These are phyloP conservation scores for Metschnikowia gelsemii DNA, from an alignment of 805 yeast genomes.

Conservation along the genomic window DNA sequence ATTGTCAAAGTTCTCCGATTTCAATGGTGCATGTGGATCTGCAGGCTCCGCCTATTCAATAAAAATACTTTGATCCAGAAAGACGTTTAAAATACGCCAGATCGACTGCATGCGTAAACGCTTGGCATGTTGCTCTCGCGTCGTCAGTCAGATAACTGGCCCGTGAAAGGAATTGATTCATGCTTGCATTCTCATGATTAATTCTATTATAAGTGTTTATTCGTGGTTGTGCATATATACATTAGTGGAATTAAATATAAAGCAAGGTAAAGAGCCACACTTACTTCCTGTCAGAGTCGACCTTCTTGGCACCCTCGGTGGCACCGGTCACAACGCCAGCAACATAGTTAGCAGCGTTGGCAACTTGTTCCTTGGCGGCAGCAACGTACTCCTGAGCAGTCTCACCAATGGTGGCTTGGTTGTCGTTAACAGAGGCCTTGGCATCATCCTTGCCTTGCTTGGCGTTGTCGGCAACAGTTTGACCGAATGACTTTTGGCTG, in stretches of 20 bases:
- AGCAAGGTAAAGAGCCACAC: neutral
- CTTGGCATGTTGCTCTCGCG: too few relatives aligned
- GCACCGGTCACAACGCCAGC: constrained; percentile 57
- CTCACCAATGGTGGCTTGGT: constrained; percentile 36
- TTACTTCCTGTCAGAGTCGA: constrained; percentile 28
- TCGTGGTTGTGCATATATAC: too few relatives aligned
- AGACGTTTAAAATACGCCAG: too few relatives aligned
- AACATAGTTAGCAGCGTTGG: constrained; percentile 57
- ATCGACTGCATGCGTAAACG: too few relatives aligned
- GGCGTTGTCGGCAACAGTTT: constrained; percentile 64
- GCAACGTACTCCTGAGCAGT: constrained; percentile 49
- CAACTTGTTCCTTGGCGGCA: constrained; percentile 53
- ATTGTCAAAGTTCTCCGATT: too few relatives aligned
- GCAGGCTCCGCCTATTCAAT: too few relatives aligned
- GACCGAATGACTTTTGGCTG: constrained; percentile 64
- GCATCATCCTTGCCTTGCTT: constrained; percentile 56
- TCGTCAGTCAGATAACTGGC: too few relatives aligned
- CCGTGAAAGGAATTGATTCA: too few relatives aligned
- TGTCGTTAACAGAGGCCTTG: constrained; percentile 28
- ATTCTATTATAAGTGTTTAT: neutral
- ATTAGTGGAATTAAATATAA: neutral
- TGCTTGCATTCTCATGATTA: too few relatives aligned
- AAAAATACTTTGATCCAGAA: too few relatives aligned
- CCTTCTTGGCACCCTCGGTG: constrained; percentile 49
- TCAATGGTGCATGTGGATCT: too few relatives aligned